Conservation (phyloP, 1,284 basidiomycete genomes). For the Rugosomyces carneus region DNA sequence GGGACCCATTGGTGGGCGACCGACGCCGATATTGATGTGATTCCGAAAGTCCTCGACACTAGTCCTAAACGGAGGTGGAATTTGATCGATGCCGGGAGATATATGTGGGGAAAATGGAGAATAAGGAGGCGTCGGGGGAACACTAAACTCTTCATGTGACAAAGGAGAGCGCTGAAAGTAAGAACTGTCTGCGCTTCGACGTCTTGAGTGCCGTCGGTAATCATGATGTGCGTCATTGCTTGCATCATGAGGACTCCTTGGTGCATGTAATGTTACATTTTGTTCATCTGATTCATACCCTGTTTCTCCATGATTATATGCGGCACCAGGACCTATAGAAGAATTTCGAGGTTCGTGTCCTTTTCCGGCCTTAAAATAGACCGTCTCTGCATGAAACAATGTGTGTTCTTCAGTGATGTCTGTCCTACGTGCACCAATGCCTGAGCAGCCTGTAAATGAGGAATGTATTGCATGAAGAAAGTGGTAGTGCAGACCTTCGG, state of each 20-base stretch:
- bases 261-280: slow-evolving; percentile 8
- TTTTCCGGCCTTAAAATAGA: slow-evolving; percentile 62
- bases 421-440: slow-evolving; percentile 72
- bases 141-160: slow-evolving; percentile 22
- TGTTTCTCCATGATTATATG: slow-evolving; percentile 26
- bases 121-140: slow-evolving; percentile 31
- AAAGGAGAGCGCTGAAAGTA: slow-evolving; percentile 25
- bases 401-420: slow-evolving; percentile 80
- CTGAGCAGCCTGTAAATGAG: slow-evolving; percentile 25
- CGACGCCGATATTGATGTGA: slow-evolving; percentile 26
- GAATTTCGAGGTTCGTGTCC: slow-evolving; percentile 44
- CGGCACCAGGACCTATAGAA: slow-evolving; percentile 76
- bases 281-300: slow-evolving; percentile 20
- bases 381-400: slow-evolving; percentile 68
- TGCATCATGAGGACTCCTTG: slow-evolving; percentile 7
- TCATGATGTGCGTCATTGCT: slow-evolving; percentile 1
- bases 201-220: slow-evolving; percentile 19
- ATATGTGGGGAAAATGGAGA: slow-evolving; percentile 19
- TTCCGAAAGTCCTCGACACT: slow-evolving; percentile 38
- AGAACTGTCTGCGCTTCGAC: slow-evolving; percentile 30
- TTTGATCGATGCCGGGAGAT: slow-evolving; percentile 10
- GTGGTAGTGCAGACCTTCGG: slow-evolving; percentile 64
- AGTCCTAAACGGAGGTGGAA: slow-evolving; percentile 21
- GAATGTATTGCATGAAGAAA: neutral
- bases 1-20: slow-evolving; percentile 13